A percentile compares a stretch with the other conserved stretches of the same genome.
These are phyloP conservation scores for Paspalum vaginatum DNA, from an alignment of 176 grass and related monocot species.

Conservation along the genomic window DNA sequence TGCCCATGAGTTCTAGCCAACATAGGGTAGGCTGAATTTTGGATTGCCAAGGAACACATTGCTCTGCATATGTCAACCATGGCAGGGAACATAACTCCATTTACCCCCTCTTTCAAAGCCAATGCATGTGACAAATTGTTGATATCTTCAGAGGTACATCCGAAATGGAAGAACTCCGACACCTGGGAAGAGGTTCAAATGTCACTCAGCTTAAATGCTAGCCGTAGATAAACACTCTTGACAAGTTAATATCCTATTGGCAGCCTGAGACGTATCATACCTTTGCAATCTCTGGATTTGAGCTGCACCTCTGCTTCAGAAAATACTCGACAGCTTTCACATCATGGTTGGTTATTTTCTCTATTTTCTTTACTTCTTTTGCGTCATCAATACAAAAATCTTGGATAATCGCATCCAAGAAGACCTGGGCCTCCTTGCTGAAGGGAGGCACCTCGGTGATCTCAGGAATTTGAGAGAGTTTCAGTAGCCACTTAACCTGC, in stretches of 20 bases:
- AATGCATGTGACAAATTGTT: slow-evolving; percentile 89
- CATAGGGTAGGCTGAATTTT: slow-evolving; percentile 67
- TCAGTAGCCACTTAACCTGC: slow-evolving; percentile 92
- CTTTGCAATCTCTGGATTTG: slow-evolving; percentile 75
- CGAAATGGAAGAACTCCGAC: slow-evolving; percentile 95
- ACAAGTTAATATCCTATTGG: background rate
- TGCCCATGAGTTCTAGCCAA: slow-evolving; percentile 88
- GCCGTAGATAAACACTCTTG: background rate
- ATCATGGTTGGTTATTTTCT: slow-evolving; percentile 96
- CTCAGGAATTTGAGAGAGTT: slow-evolving; percentile 87
- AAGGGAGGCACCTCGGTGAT: slow-evolving; percentile 83
- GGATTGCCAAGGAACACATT: slow-evolving; percentile 65
- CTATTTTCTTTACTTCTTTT: slow-evolving; percentile 87
- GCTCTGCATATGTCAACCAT: slow-evolving; percentile 64
- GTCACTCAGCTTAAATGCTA: slow-evolving; percentile 17
- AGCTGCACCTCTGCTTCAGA: slow-evolving; percentile 89
- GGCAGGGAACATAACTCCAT: slow-evolving; percentile 69
- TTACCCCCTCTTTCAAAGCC: slow-evolving; percentile 79
- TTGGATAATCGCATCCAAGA: slow-evolving; percentile 68
- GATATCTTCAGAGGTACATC: slow-evolving; percentile 96
- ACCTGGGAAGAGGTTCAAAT: slow-evolving; percentile 57
- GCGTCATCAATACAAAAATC: slow-evolving; percentile 73
- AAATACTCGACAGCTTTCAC: slow-evolving; percentile 97
- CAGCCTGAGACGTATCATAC: no score
- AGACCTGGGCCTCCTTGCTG: slow-evolving; percentile 65